Evolutionary conservation across 75 land plant genomes (phyloP).

Genomic region (Pinus taeda): DNA sequence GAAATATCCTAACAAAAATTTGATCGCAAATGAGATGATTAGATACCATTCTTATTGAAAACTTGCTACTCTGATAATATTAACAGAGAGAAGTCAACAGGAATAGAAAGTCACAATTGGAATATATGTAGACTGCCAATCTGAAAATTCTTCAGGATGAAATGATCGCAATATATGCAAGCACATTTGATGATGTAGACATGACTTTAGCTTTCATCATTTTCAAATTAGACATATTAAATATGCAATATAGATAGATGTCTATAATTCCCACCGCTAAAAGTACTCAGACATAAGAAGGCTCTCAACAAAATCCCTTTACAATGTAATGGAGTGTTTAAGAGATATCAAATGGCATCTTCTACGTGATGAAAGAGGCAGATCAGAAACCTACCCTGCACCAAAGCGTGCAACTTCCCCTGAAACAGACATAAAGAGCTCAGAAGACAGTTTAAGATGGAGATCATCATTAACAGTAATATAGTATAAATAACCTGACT

Average conservation of each 20-base stretch:
- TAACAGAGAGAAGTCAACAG: not conserved
- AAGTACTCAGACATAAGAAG: not conserved
- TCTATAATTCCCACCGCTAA: no score
- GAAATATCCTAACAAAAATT: conserved; percentile 63
- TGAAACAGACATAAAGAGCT: conserved; percentile 24
- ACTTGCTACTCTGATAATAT: not conserved
- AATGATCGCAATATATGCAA: not conserved
- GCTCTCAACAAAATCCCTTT: not conserved
- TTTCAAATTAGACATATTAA: not conserved
- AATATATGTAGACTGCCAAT: not conserved
- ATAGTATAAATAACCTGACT: not conserved
- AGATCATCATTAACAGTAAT: not conserved
- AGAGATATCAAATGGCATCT: not conserved
- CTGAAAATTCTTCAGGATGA: not conserved
- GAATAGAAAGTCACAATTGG: not conserved
- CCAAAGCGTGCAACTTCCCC: conserved; percentile 88
- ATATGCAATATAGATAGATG: not conserved
- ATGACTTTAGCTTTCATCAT: not conserved
- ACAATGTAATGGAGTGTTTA: not conserved
- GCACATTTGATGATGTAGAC: not conserved
- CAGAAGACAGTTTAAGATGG: not conserved
- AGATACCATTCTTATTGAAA: not conserved
- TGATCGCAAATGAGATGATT: not conserved
- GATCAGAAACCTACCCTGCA: conserved; percentile 66
- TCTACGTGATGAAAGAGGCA: not conserved